Conservation (phyloP, 768 basidiomycete genomes). For the Hirschioporus abietinus region DNA sequence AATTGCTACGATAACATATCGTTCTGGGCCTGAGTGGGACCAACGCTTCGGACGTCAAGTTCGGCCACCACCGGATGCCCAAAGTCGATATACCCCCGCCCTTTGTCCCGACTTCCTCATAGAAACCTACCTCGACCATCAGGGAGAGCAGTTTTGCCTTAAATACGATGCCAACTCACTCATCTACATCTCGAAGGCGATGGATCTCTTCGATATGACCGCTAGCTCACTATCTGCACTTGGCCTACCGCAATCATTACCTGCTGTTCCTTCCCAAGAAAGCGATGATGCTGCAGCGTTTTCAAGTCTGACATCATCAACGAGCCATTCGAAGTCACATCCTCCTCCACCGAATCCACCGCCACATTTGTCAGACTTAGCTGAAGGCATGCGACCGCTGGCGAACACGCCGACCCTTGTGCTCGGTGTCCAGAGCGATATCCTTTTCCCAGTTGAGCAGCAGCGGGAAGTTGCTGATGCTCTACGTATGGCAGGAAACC, state of each 20-base stretch:
- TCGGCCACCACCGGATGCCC: slow-evolving; percentile 32
- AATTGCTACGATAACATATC: slow-evolving; percentile 98
- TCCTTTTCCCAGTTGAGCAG: slow-evolving; percentile 95
- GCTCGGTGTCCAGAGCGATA: slow-evolving; percentile 94
- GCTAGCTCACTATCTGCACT: slow-evolving; percentile 66
- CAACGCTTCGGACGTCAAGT: slow-evolving; percentile 88
- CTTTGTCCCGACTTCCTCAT: slow-evolving; percentile 97
- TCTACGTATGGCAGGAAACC: slow-evolving; percentile 83
- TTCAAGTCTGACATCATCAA: slow-evolving; percentile 29
- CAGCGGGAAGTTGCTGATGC: slow-evolving; percentile 94
- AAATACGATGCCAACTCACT: slow-evolving; percentile 99
- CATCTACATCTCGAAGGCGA: slow-evolving; percentile 97
- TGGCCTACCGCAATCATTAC: slow-evolving; percentile 36
- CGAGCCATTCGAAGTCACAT: slow-evolving; percentile 55
- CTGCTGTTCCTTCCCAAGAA: slow-evolving; percentile 17
- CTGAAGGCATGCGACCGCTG: slow-evolving; percentile 72
- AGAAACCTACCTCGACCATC: slow-evolving; percentile 97
- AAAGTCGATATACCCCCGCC: slow-evolving; percentile 43
- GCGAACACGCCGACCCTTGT: slow-evolving; percentile 75
- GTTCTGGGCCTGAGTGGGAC: slow-evolving; percentile 99
- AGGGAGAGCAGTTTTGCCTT: slow-evolving; percentile 95
- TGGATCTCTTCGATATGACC: slow-evolving; percentile 98
- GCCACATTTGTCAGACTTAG: slow-evolving; percentile 70
- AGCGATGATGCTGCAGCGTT: slow-evolving; percentile 12
- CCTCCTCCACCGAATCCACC: slow-evolving; percentile 70